Base-by-base conservation (phyloP, 768 basidiomycete genomes). In the Podaxis sp. region DNA sequence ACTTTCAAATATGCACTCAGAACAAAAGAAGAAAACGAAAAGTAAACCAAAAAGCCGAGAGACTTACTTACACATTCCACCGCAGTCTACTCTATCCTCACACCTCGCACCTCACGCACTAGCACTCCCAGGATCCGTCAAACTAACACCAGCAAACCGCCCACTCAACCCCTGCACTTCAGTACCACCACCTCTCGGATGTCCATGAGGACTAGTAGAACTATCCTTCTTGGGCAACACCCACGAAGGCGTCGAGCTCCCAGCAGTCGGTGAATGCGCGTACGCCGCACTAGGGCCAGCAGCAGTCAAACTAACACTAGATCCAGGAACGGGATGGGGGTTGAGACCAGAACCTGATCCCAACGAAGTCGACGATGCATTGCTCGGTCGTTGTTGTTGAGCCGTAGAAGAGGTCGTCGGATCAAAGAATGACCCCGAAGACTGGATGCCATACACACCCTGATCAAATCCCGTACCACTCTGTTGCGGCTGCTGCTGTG, bases 191-290 rank as follows among this genome's bases (percentile, higher is more conserved):
- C 33, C 33, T 11, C 37, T 20, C 17, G 44, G 44, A 8, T 46
- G 44, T 24, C 17, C 54, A 37, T 33, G 33, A 33, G 33, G 33
- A 10, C 33, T 33, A 33, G 33, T 17, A 33, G n/a, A 17, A 38
- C 52, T 11, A 20, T 58, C 56, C 60, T 77, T 79, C 76, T 79
- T 82, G 13, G 80, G 81, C 30, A 82, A 64, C 1, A 82, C 77
- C 81, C 81, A 82, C 41, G 79, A 73, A 8, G 81, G 81, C n/a
- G 71, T 54, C 22, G 66, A 60, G 0, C 59, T 58, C 26, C 65
- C 61, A 30, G 58, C 63, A 12, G 67, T 22, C 8, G 67, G 60
- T 33, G 60, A 64, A 50, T 56, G 50, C 15, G 58, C 56, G 52
- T 61, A 41, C 44, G 44, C 62, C 58, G 50, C 57, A 61, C 66